Evolutionary conservation across 768 basidiomycete genomes (phyloP).

Genomic region (Trametes sanguinea): DNA sequence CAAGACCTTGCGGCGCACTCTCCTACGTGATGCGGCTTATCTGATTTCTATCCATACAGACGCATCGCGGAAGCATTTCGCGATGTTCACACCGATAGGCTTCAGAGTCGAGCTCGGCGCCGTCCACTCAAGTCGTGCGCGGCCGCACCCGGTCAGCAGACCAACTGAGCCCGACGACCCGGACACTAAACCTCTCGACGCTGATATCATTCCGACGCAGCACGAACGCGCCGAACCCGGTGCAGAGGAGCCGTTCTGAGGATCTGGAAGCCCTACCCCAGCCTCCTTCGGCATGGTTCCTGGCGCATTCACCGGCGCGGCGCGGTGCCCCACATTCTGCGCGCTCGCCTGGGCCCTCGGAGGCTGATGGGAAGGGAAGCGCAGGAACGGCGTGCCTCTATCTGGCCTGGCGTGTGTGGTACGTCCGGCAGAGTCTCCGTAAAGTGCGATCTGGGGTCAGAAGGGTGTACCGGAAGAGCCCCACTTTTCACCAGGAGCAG

Average conservation of each 20-base stretch:
- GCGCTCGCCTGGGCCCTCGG: not conserved
- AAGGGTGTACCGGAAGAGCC: constrained; percentile 1
- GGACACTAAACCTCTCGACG: not conserved
- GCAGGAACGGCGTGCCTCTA: not conserved
- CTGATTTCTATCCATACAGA: constrained; percentile 3
- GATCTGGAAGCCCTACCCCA: constrained; percentile 9
- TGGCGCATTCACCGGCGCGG: constrained; percentile 6
- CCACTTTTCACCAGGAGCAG: constrained; percentile 2
- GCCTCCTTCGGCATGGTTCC: constrained; percentile 12
- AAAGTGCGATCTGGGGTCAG: constrained; percentile 11
- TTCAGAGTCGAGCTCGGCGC: constrained; percentile 1
- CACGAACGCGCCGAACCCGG: not conserved
- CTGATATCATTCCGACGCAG: not conserved
- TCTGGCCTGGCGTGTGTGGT: constrained; percentile 5
- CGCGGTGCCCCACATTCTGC: constrained; percentile 8
- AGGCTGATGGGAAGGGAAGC: not conserved
- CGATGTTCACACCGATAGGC: constrained; percentile 22
- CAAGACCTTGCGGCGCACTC: no score
- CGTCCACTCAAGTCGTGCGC: not conserved
- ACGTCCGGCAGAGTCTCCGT: constrained; percentile 1
- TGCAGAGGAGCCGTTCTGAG: constrained; percentile 12
- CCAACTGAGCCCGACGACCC: not conserved
- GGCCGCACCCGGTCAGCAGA: constrained; percentile 1
- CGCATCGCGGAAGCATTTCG: constrained; percentile 1
- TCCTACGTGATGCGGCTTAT: not conserved